Evolutionary conservation across 1,284 basidiomycete species (phyloP).

Genomic region (Cronartium quercuum): DNA sequence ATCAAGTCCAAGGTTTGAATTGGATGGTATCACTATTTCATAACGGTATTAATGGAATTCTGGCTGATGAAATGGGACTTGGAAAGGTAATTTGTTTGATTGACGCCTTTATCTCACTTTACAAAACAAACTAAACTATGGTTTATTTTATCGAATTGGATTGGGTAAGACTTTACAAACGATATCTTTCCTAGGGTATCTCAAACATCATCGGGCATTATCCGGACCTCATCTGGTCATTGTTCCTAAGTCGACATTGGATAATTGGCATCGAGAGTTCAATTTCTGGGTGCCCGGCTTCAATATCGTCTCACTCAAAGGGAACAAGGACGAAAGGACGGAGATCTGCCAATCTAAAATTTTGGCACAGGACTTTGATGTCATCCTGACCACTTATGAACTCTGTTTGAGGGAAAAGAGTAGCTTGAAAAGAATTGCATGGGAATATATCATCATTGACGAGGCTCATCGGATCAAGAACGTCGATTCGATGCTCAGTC

Average conservation of each 20-base stretch:
- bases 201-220: constrained; percentile 73
- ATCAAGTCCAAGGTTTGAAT: constrained; percentile 93
- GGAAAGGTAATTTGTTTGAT: no score
- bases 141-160: constrained; percentile 48
- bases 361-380: constrained; percentile 82
- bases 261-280: constrained; percentile 96
- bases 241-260: constrained; percentile 93
- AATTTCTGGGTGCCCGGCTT: constrained; percentile 86
- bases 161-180: constrained; percentile 92
- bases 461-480: constrained; percentile 99
- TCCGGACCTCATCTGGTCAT: constrained; percentile 85
- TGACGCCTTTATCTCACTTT: neutral
- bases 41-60: constrained; percentile 85
- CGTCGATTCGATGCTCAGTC: constrained; percentile 88
- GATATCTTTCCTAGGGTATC: constrained; percentile 92
- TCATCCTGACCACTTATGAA: constrained; percentile 95
- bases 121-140: neutral
- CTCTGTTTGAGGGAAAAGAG: constrained; percentile 92
- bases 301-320: constrained; percentile 72
- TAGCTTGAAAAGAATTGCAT: constrained; percentile 85
- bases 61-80: constrained; percentile 85
- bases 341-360: constrained; percentile 72
- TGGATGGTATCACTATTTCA: constrained; percentile 93
- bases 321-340: constrained; percentile 80
- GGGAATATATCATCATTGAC: constrained; percentile 98